phyloP scores from a whole-genome alignment of 2,329 filamentous ascomycete genomes.

The Nemania sp. region DNA sequence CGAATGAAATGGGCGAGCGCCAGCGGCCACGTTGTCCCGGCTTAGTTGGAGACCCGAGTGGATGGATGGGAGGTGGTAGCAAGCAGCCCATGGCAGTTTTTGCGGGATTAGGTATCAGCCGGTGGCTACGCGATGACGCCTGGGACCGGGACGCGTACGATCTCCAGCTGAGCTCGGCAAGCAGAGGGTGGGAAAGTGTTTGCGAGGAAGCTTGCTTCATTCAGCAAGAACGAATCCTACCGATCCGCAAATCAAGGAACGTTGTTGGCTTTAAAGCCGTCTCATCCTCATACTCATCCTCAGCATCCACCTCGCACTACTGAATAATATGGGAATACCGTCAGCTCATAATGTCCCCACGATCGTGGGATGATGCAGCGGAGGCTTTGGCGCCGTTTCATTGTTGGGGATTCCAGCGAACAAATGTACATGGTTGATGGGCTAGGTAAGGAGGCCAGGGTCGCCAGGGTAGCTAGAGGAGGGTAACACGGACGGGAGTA shows the following conservation, averaged over 20 bases:
- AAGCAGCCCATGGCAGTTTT: background rate
- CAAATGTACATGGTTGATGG: no score
- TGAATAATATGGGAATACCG: background rate
- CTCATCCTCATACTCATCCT: no score
- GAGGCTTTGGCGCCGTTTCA: constrained; percentile 18
- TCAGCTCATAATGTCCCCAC: constrained; percentile 21
- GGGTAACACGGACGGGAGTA: constrained; percentile 29
- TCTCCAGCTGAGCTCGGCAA: constrained; percentile 20
- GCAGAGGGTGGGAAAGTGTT: constrained; percentile 25
- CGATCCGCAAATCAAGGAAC: constrained; percentile 8
- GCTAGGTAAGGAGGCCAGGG: no score
- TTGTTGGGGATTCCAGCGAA: background rate
- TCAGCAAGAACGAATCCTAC: constrained; percentile 21
- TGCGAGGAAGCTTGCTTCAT: constrained; percentile 26
- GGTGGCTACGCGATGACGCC: constrained; percentile 4
- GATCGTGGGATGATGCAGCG: constrained; percentile 8
- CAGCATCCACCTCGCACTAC: no score
- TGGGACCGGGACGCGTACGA: background rate
- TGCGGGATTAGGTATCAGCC: constrained; percentile 1
- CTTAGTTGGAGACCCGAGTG: constrained; percentile 15
- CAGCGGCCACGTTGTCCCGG: no score
- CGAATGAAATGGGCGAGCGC: no score
- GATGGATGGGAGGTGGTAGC: background rate
- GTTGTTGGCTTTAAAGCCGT: constrained; percentile 11
- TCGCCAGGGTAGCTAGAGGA: constrained; percentile 2